Evolutionary conservation across 2,329 filamentous ascomycete genomes (phyloP), one percentile per base, ranked within the genome.

Genomic region (Fusarium austroafricanum): DNA sequence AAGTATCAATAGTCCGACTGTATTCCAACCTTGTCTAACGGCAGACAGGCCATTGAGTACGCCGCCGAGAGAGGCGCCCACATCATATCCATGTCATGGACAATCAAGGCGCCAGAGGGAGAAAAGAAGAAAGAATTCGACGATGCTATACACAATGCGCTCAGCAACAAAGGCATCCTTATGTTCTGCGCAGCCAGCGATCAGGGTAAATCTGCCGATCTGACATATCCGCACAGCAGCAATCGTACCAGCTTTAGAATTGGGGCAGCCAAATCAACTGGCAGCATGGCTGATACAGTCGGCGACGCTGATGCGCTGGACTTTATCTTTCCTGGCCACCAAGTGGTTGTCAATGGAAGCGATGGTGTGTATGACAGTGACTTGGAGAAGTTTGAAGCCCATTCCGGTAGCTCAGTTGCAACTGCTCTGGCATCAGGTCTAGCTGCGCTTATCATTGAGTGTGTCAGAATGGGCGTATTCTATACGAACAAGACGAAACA

Each of bases 241-340:
- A 60, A 59, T 12, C 20, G 12, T 9, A 26, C 14, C 4, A 60
- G 63, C n/a, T 64, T 64, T 38, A 46, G 60, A 12, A 65, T 66
- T 3, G 60, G 60, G 10, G 63, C 54, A 3, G 60, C 63, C 3
- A 64, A 55, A n/a, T 42, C 60, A n/a, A 64, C 55, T 0, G 63
- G 62, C 2, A 43, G 28, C 15, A 64, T 42, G 31, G 17, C 38
- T 3, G 62, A 66, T 2, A 64, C 50, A 4, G 55, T 66, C 1
- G 60, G 51, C 2, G 43, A 49, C 38, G 26, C 42, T 10, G 23
- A 55, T 0, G 26, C 17, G 6, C 8, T 55, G 8, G 23, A 49
- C 4, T 39, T 49, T 2, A 55, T 47, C 11, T 29, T 47, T 1
- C 52, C 52, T n/a, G 42, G 43, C 2, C 23, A 55, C 9, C 31